Conservation (phyloP, 257 asterid genomes). For the Paraleonurus japonicus region DNA sequence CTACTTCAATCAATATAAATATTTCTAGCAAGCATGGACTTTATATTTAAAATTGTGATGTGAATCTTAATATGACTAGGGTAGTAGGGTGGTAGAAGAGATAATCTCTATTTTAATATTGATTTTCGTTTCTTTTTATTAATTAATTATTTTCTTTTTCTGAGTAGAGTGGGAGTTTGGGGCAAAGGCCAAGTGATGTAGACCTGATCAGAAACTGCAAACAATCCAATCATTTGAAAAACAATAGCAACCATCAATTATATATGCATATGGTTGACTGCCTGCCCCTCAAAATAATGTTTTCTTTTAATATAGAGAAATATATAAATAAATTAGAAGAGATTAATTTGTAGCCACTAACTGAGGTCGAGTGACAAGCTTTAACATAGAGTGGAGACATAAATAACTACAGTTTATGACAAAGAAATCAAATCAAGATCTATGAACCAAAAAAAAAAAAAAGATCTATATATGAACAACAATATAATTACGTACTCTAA, state of each 20-base stretch:
- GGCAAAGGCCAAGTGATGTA: conserved; percentile 25
- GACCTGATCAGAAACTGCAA: conserved; percentile 14
- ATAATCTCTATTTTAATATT: not conserved
- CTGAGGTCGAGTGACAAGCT: not conserved
- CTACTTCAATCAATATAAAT: not conserved
- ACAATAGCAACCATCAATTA: conserved; percentile 26
- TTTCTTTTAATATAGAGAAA: conserved; percentile 11
- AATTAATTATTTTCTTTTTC: not conserved
- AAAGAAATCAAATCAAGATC: not conserved
- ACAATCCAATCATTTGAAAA: conserved; percentile 35
- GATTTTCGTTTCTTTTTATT: not conserved
- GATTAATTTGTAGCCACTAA: not conserved
- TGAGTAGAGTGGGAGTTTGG: not conserved
- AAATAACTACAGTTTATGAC: not conserved
- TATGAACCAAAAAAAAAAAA: too few relatives aligned
- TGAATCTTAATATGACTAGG: too few relatives aligned
- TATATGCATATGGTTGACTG: not conserved
- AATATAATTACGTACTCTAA: not conserved
- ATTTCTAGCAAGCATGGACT: not conserved
- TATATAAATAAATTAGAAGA: not conserved
- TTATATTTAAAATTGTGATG: not conserved
- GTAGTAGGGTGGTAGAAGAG: too few relatives aligned
- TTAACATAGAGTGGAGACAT: not conserved
- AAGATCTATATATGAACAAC: not conserved
- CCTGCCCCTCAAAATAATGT: conserved; percentile 18